phyloP scores from a whole-genome alignment of 768 basidiomycete species.

The Phanerochaete carnosa region DNA sequence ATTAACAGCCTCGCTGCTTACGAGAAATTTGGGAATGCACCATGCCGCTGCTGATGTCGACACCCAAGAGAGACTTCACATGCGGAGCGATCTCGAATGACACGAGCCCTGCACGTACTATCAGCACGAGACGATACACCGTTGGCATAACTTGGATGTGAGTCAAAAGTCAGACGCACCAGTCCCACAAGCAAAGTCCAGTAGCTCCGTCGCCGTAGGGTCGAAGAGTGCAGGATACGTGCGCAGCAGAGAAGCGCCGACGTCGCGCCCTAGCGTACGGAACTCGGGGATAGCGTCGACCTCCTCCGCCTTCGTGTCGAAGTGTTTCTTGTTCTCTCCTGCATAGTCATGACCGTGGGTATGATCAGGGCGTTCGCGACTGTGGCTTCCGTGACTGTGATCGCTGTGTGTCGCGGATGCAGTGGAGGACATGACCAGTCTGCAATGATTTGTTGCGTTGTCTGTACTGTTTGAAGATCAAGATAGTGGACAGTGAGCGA shows the following conservation, averaged over 20 bases:
- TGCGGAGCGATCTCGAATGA: slow-evolving; percentile 58
- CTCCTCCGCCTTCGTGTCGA: slow-evolving; percentile 29
- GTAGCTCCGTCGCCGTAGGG: slow-evolving; percentile 48
- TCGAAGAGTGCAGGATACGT: slow-evolving; percentile 37
- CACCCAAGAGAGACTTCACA: slow-evolving; percentile 61
- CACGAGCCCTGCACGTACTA: slow-evolving; percentile 45
- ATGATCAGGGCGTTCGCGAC: no score
- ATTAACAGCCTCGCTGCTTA: background rate
- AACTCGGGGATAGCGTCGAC: slow-evolving; percentile 21
- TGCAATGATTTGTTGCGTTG: no score
- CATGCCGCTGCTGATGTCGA: slow-evolving; percentile 73
- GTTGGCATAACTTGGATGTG: background rate
- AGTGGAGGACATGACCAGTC: no score
- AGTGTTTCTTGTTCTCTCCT: slow-evolving; percentile 36
- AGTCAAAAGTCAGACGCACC: slow-evolving; percentile 34
- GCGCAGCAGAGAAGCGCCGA: slow-evolving; percentile 26
- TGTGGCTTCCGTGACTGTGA: background rate
- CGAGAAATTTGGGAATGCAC: slow-evolving; percentile 16
- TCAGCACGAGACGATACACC: background rate
- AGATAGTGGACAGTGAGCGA: no score
- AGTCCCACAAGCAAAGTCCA: slow-evolving; percentile 78
- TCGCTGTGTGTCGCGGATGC: background rate
- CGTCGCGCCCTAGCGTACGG: slow-evolving; percentile 17
- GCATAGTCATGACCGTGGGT: slow-evolving; percentile 23
- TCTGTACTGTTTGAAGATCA: no score